Evolutionary conservation across 768 basidiomycete genomes (phyloP), one percentile per base, ranked within the genome.

Genomic region (Calvatia gigantea): DNA sequence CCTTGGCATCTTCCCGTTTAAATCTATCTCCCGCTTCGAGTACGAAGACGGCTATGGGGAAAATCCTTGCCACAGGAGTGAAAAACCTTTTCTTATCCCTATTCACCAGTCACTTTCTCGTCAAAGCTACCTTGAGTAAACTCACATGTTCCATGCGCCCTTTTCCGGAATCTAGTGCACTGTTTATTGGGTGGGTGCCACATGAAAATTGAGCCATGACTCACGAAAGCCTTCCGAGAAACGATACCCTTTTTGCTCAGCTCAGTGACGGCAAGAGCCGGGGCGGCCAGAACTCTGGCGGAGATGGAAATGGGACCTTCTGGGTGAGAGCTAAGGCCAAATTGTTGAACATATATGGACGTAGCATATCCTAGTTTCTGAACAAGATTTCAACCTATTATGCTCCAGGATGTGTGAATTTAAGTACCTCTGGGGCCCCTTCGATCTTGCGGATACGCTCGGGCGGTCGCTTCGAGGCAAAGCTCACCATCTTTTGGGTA

Each of bases 141-240:
- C 79, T 21, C 56, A 84, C 89, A 91, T 88, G 54, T 91, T 91
- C 90, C 91, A 92, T 0, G 82, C 68, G 0, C 91, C 90, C 48
- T 87, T 79, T 2, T 72, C 68, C 0, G 87, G 89, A 39, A 59
- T 67, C 85, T 87, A 57, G 19, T 31, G 54, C 41, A 4, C 25
- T 60, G 46, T 62, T n/a, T 54, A 15, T 57, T 23, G 62, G 42
- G 54, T 52, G 4, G 33, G 37, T 19, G 3, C 14, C 12, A 33
- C 28, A 4, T 54, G 14, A 11, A 0, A 2, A 54, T 23, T 35
- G 25, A 6, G 38, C 48, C 2, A 45, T 53, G 11, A n/a, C 52
- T 45, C 29, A 48, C 43, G 29, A 55, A 69, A 79, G 58, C 60
- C 12, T 28, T 35, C 84, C 85, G n/a, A 86, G 79, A 2, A 70